A percentile compares a stretch with the other conserved stretches of the same genome.
Evolutionary conservation across 2,329 filamentous ascomycete genomes (phyloP).

Genomic region (Sarocladium brachiariae): DNA sequence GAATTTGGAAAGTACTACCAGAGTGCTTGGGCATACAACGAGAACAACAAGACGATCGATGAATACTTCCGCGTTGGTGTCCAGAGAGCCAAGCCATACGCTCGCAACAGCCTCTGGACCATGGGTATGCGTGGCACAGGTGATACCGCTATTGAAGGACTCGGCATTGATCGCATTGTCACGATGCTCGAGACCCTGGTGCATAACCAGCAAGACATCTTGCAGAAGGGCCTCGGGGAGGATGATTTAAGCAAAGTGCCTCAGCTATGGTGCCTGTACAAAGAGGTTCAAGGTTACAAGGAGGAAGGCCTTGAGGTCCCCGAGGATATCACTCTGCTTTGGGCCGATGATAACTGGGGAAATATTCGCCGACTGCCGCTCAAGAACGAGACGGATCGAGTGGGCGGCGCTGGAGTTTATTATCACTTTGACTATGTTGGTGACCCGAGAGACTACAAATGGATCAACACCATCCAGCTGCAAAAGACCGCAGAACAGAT

Average conservation of each 20-base stretch:
- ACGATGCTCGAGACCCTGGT: conserved; percentile 50
- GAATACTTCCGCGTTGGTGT: conserved; percentile 64
- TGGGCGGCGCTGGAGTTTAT: conserved; percentile 59
- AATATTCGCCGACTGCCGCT: conserved; percentile 57
- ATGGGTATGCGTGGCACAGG: conserved; percentile 65
- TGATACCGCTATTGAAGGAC: conserved; percentile 43
- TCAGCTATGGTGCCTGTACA: conserved; percentile 69
- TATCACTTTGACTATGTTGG: conserved; percentile 52
- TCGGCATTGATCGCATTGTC: conserved; percentile 10
- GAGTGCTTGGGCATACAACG: conserved; percentile 62
- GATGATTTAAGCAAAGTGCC: conserved; percentile 42
- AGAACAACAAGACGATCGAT: conserved; percentile 61
- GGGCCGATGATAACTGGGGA: conserved; percentile 65
- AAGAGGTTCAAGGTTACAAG: conserved; percentile 65
- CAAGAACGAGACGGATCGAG: conserved; percentile 49
- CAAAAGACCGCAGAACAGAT: conserved; percentile 56
- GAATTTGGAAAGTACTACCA: conserved; percentile 47
- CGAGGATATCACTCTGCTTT: conserved; percentile 61
- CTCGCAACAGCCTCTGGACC: conserved; percentile 58
- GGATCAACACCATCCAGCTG: conserved; percentile 60
- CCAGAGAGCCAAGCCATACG: conserved; percentile 57
- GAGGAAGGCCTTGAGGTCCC: conserved; percentile 49
- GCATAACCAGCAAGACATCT: conserved; percentile 49
- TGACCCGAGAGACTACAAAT: conserved; percentile 42
- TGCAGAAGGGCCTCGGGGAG: conserved; percentile 42